Evolutionary conservation across 2,329 filamentous ascomycete species (phyloP).

Genomic region (Lasiodiplodia citricola): DNA sequence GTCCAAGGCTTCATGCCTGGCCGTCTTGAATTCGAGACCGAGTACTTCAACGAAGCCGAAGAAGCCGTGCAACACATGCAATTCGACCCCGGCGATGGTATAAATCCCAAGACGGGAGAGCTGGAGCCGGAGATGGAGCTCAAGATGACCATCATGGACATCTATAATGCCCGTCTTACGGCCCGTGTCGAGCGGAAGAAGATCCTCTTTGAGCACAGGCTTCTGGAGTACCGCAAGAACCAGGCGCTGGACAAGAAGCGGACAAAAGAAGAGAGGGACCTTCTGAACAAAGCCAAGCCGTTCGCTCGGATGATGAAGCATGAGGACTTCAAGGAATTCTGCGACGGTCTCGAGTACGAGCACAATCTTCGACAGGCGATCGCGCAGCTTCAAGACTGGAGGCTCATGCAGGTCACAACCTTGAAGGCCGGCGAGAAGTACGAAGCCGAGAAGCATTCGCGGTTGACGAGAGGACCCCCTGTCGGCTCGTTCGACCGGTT

Average conservation of each 20-base stretch:
- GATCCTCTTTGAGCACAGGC: constrained; percentile 92
- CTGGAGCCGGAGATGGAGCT: constrained; percentile 95
- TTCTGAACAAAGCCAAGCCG: constrained; percentile 91
- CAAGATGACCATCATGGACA: constrained; percentile 97
- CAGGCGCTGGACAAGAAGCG: constrained; percentile 89
- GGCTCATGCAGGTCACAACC: constrained; percentile 80
- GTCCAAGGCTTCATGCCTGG: constrained; percentile 99
- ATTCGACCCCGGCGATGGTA: constrained; percentile 93
- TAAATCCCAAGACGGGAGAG: constrained; percentile 82
- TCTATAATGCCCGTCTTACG: constrained; percentile 92
- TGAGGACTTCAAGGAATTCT: constrained; percentile 85
- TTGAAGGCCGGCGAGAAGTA: constrained; percentile 89
- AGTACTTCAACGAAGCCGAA: constrained; percentile 97
- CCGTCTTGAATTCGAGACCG: constrained; percentile 94
- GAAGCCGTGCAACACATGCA: constrained; percentile 98
- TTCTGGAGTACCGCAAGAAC: constrained; percentile 94
- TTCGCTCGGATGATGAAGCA: constrained; percentile 97
- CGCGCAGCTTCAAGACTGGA: constrained; percentile 90
- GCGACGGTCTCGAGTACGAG: constrained; percentile 85
- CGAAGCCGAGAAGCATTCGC: constrained; percentile 81
- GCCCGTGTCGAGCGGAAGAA: constrained; percentile 93
- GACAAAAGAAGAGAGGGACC: constrained; percentile 90
- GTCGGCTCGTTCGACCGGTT: constrained; percentile 87
- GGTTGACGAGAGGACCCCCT: constrained; percentile 69
- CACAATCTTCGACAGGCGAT: constrained; percentile 91